Conservation (phyloP, 371 early-diverging fungal genomes). For the Zopfochytrium polystomum region DNA sequence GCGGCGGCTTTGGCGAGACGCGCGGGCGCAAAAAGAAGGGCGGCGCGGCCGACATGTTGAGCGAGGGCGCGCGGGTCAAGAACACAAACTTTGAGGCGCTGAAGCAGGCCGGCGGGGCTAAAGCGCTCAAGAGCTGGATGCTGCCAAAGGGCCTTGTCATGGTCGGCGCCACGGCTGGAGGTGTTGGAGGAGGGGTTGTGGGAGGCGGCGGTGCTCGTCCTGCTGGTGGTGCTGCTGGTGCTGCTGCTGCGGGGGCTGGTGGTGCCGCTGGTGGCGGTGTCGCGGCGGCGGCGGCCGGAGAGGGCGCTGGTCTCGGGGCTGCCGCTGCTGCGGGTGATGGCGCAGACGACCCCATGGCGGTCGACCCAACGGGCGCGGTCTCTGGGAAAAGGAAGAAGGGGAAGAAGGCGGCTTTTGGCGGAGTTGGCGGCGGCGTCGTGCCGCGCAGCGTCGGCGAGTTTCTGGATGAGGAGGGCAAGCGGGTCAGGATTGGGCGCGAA, state of each 20-base stretch:
- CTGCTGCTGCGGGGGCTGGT: neutral
- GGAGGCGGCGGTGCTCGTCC: neutral
- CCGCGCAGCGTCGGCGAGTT: conserved; percentile 15
- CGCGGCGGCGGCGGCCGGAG: neutral
- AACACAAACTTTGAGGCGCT: conserved; percentile 30
- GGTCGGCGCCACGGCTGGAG: too few species aligned
- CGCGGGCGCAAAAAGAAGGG: conserved; percentile 22
- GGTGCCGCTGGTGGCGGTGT: conserved; percentile 6
- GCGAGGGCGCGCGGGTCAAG: conserved; percentile 24
- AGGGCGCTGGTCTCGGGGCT: neutral
- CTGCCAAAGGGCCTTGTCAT: conserved; percentile 16
- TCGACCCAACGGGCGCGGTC: too few species aligned
- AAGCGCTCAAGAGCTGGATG: conserved; percentile 40
- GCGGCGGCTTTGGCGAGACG: conserved; percentile 10
- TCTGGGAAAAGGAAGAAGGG: conserved; percentile 4
- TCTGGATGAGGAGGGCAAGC: conserved; percentile 16
- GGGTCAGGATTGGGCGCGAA: conserved; percentile 7
- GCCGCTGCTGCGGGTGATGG: conserved; percentile 5
- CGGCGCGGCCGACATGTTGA: conserved; percentile 15
- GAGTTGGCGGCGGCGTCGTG: conserved; percentile 4
- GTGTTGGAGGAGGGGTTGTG: conserved; percentile 8
- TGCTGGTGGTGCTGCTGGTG: conserved; percentile 5
- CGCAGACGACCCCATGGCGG: neutral
- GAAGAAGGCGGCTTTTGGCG: conserved; percentile 9
- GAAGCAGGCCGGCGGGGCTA: conserved; percentile 25